Percentiles rank a stretch among this genome's conserved stretches.
Conservation (phyloP, 495 filamentous ascomycete genomes). For the Penicillium parvum region DNA sequence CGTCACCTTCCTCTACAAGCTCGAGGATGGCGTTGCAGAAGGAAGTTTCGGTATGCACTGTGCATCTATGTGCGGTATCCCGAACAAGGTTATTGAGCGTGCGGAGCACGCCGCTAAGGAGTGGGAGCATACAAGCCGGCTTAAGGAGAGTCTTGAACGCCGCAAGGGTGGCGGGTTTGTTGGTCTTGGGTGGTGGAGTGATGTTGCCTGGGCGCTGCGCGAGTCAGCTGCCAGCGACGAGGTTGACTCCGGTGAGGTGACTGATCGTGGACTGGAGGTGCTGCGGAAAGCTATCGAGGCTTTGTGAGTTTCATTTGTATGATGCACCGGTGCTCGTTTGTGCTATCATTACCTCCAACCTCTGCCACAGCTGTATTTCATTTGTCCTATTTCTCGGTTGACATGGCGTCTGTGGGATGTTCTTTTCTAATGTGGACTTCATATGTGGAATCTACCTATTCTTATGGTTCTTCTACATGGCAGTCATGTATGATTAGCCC, state of each 20-base stretch:
- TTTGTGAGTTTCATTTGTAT: conserved; percentile 36
- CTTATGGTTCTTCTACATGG: no score
- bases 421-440: no score
- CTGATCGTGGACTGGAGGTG: conserved; percentile 59
- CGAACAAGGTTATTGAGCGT: conserved; percentile 71
- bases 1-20: conserved; percentile 92
- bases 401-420: no score
- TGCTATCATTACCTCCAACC: background rate
- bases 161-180: conserved; percentile 72
- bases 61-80: conserved; percentile 95
- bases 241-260: conserved; percentile 36
- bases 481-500: no score
- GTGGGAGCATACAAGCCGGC: conserved; percentile 90
- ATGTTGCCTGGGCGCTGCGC: conserved; percentile 77
- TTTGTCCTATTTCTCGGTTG: no score
- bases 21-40: conserved; percentile 93
- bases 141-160: conserved; percentile 84
- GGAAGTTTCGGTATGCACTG: conserved; percentile 99
- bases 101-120: conserved; percentile 87
- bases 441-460: no score
- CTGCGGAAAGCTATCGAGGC: conserved; percentile 72
- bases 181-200: conserved; percentile 84
- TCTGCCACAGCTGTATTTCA: background rate
- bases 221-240: conserved; percentile 44
- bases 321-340: conserved; percentile 2